A percentile compares a stretch with the other conserved stretches of the same genome.
These are phyloP conservation scores for Plasmodium gonderi DNA, from an alignment of 169 alveolate genomes.

Conservation along the genomic window DNA sequence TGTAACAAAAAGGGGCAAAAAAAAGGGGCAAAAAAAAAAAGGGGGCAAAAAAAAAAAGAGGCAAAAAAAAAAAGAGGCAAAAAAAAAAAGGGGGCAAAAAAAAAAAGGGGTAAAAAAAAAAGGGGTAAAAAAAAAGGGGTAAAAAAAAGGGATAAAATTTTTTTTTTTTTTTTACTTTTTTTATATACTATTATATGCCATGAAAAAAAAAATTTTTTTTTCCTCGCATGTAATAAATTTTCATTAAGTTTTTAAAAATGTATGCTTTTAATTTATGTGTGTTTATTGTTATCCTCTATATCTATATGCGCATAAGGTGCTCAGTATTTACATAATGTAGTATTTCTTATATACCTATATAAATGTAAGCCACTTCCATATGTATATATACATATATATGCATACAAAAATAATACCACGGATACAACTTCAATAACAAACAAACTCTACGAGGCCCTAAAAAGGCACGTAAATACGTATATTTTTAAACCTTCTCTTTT, in stretches of 20 bases:
- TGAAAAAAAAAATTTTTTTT: neutral
- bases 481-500: too few relatives aligned
- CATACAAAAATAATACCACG: neutral
- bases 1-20: too few relatives aligned
- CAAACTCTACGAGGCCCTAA: neutral
- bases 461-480: too few relatives aligned
- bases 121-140: neutral
- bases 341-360: constrained; percentile 1
- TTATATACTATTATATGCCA: neutral
- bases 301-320: neutral
- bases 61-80: neutral
- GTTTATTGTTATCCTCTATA: too few relatives aligned
- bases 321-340: constrained; percentile 4
- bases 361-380: neutral
- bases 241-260: neutral
- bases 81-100: neutral
- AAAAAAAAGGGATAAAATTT: neutral
- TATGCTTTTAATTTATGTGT: neutral
- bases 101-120: neutral
- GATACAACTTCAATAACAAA: neutral
- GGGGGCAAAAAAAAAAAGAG: neutral
- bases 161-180: neutral
- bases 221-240: neutral
- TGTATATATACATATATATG: constrained; percentile 1
- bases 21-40: neutral